Evolutionary conservation across 495 filamentous ascomycete species (phyloP).

Genomic region (Penicillium steckii): DNA sequence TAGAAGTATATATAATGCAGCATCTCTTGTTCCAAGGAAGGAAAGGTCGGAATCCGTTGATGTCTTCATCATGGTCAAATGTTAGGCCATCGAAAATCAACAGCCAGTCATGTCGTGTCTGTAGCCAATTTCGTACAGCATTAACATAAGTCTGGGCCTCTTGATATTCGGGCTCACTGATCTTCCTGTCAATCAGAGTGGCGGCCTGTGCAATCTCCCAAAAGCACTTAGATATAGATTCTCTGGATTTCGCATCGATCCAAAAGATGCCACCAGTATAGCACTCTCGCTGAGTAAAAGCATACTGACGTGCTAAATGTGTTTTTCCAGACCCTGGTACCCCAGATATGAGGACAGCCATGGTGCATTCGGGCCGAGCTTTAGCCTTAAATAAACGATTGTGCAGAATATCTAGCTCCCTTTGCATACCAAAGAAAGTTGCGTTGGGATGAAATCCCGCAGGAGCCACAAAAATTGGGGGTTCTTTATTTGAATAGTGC

Average conservation of each 20-base stretch:
- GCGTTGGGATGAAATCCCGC: conserved; percentile 76
- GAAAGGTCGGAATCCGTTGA: conserved; percentile 59
- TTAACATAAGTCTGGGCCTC: conserved; percentile 56
- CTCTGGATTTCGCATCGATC: conserved; percentile 66
- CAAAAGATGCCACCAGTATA: conserved; percentile 80
- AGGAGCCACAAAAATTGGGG: conserved; percentile 62
- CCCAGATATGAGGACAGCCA: conserved; percentile 68
- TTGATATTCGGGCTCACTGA: conserved; percentile 33
- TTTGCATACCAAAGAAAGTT: conserved; percentile 71
- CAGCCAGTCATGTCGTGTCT: conserved; percentile 68
- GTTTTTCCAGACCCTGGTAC: conserved; percentile 80
- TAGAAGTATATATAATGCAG: conserved; percentile 75
- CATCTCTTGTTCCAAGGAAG: conserved; percentile 68
- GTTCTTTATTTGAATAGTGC: conserved; percentile 19
- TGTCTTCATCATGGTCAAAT: conserved; percentile 58
- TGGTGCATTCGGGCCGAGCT: conserved; percentile 59
- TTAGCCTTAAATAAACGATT: conserved; percentile 63
- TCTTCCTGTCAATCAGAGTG: conserved; percentile 45
- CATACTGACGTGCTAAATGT: conserved; percentile 78
- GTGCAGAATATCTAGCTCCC: conserved; percentile 67
- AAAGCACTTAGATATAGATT: conserved; percentile 65
- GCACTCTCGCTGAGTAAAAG: conserved; percentile 62
- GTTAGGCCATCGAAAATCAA: conserved; percentile 74
- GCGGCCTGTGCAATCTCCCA: conserved; percentile 74
- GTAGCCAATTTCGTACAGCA: conserved; percentile 68